phyloP scores from a whole-genome alignment of 768 basidiomycete species.

The Pleurotus tuber-regium region DNA sequence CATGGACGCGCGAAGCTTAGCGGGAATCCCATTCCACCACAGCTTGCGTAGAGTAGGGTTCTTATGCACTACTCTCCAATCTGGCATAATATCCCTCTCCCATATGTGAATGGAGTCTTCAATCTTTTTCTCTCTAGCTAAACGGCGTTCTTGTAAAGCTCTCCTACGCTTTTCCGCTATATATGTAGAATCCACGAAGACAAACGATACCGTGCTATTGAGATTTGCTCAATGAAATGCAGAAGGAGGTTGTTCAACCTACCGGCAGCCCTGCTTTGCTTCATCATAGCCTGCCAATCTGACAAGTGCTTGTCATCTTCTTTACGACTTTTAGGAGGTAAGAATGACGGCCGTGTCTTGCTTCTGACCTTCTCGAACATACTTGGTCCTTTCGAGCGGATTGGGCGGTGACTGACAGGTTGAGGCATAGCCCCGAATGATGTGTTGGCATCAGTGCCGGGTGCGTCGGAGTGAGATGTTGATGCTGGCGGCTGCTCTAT shows the following conservation, averaged over 20 bases:
- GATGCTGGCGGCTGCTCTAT: conserved; percentile 14
- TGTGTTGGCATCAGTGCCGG: no score
- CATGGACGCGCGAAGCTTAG: conserved; percentile 72
- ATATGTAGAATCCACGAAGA: neutral
- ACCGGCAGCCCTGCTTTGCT: conserved; percentile 73
- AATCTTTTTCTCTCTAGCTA: conserved; percentile 61
- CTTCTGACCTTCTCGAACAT: conserved; percentile 76
- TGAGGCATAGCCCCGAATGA: neutral
- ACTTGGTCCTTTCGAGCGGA: conserved; percentile 65
- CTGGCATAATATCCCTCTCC: conserved; percentile 78
- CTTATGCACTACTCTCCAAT: conserved; percentile 75
- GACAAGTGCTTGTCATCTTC: conserved; percentile 85
- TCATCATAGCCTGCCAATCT: conserved; percentile 90
- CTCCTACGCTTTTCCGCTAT: conserved; percentile 71
- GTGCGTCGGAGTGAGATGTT: neutral
- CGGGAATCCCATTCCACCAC: conserved; percentile 90
- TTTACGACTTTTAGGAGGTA: conserved; percentile 77
- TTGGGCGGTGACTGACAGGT: conserved; percentile 35
- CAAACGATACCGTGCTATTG: neutral
- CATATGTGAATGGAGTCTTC: conserved; percentile 72
- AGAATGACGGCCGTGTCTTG: conserved; percentile 76
- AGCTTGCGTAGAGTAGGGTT: conserved; percentile 63
- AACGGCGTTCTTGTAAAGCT: conserved; percentile 58
- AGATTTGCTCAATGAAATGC: neutral
- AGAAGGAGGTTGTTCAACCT: conserved; percentile 19